These are phyloP conservation scores for Gelatoporia subvermispora DNA, from an alignment of 768 basidiomycete genomes.

Conservation along the genomic window DNA sequence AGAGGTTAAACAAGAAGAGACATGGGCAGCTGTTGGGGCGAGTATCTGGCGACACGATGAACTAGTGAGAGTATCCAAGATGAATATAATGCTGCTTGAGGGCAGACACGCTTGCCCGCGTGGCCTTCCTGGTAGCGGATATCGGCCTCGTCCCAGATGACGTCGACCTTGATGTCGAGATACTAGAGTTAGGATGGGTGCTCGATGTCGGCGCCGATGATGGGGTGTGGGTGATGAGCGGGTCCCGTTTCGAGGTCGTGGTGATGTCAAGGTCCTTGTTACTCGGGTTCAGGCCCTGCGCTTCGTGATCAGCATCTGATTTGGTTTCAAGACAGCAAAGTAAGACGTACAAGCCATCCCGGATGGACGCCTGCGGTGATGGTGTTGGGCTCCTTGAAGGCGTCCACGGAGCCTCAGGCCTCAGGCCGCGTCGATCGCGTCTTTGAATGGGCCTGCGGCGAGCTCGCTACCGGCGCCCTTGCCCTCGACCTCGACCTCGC, in stretches of 20 bases:
- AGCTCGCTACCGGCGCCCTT: conserved; percentile 60
- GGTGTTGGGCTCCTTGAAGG: conserved; percentile 78
- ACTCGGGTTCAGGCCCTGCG: conserved; percentile 62
- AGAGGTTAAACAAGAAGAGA: too few relatives aligned
- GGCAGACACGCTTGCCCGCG: conserved; percentile 13
- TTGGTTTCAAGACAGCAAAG: too few relatives aligned
- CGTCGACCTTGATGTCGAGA: conserved; percentile 89
- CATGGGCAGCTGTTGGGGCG: too few relatives aligned
- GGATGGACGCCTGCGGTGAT: conserved; percentile 86
- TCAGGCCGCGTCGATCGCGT: conserved; percentile 63
- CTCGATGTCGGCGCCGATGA: conserved; percentile 92
- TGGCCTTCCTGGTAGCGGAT: conserved; percentile 48
- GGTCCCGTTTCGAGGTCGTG: conserved; percentile 96
- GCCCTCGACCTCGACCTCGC: conserved; percentile 37
- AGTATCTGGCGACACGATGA: too few relatives aligned
- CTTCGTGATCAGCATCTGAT: too few relatives aligned
- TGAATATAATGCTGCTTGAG: too few relatives aligned
- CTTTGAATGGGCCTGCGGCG: conserved; percentile 59
- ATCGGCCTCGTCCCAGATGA: conserved; percentile 78
- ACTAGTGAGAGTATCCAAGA: too few relatives aligned
- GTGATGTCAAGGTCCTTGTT: conserved; percentile 75
- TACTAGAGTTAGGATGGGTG: conserved; percentile 97
- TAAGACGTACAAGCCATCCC: conserved; percentile 91
- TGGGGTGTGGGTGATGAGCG: conserved; percentile 67
- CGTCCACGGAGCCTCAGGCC: conserved; percentile 67